Evolutionary conservation across 495 filamentous ascomycete species (phyloP).

Genomic region (Aspergillus homomorphus): DNA sequence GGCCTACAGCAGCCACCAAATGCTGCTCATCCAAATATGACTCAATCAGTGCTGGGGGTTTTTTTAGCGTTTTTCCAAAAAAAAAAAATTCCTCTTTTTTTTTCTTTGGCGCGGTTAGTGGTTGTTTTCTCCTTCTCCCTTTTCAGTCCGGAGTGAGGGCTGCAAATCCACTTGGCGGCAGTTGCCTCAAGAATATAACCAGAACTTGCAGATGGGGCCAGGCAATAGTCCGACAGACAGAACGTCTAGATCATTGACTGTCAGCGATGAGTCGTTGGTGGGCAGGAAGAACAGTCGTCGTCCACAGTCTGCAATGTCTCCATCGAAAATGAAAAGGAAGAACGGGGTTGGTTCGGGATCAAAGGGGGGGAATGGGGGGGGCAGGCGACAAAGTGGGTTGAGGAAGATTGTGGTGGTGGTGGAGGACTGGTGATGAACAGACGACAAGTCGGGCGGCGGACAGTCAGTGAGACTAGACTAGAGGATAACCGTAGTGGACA

Average conservation of each 20-base stretch:
- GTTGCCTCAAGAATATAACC: constrained; percentile 13
- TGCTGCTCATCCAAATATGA: constrained; percentile 24
- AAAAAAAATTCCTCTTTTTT: no score
- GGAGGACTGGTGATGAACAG: constrained; percentile 6
- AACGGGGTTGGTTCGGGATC: constrained; percentile 13
- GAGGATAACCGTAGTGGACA: constrained; percentile 4
- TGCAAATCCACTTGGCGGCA: constrained; percentile 12
- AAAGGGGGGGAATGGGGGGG: constrained; percentile 1
- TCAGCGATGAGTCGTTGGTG: constrained; percentile 27
- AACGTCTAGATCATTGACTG: constrained; percentile 28
- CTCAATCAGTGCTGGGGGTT: constrained; percentile 17
- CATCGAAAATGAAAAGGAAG: constrained; percentile 23
- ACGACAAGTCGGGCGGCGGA: constrained; percentile 6
- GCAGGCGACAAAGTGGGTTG: constrained; percentile 17
- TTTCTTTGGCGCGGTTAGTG: constrained; percentile 8
- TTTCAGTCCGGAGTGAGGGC: constrained; percentile 8
- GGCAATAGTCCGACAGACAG: constrained; percentile 18
- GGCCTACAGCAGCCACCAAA: constrained; percentile 25
- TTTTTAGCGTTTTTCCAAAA: constrained; percentile 15
- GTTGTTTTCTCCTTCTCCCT: constrained; percentile 9
- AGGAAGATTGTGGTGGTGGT: constrained; percentile 3
- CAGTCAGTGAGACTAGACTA: neutral
- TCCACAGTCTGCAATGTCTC: constrained; percentile 27
- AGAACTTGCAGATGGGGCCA: constrained; percentile 21
- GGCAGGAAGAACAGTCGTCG: constrained; percentile 13